Base-by-base conservation (phyloP, 371 early-diverging fungal species). In the Polyrhizophydium stewartii region DNA sequence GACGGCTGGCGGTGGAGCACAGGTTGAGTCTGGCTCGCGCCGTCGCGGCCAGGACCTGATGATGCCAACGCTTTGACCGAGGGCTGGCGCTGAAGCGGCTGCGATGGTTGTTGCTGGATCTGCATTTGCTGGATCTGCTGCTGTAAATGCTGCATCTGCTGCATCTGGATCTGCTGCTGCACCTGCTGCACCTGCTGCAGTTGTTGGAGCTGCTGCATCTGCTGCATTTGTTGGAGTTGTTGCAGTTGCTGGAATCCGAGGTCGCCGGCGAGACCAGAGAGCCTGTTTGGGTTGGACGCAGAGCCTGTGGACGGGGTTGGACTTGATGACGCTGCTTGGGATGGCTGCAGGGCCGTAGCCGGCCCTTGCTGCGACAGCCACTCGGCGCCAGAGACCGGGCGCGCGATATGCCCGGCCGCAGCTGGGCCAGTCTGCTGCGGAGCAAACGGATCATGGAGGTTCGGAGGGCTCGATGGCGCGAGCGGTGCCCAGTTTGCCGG, bases 401-500 rank as follows among this genome's bases (percentile, higher is more conserved):
- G n/a, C n/a, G 27, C 41, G 38, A 27, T 25, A n/a, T 13, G 57
- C 24, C 50, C 57, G 40, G 63, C 63, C 10, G 56, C 49, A 17
- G 57, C 38, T 13, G 57, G 46, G 32, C 56, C 49, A 16, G 38
- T 43, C 35, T 35, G 35, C 7, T 7, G 13, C 35, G 35, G 35
- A 35, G 3, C 35, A 35, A 35, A 35, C 35, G 35, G 35, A 35
- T 35, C 13, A 13, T 35, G 3, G 35, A 13, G 13, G 7, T 3
- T 13, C 3, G 13, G 13, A 3, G 35, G 35, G 7, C 7, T 7
- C 13, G 35, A 3, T 3, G 35, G 7, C 3, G 35, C 7, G 35
- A 35, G 7, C 3, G 35, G 35, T 35, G 13, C 35, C 3, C n/a
- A n/a, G n/a, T n/a, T n/a, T n/a, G n/a, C n/a, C n/a, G n/a, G n/a